A percentile compares a stretch with the other conserved stretches of the same genome.
Conservation (phyloP, 2,329 filamentous ascomycete species). For the Colletotrichum ledebouriae region DNA sequence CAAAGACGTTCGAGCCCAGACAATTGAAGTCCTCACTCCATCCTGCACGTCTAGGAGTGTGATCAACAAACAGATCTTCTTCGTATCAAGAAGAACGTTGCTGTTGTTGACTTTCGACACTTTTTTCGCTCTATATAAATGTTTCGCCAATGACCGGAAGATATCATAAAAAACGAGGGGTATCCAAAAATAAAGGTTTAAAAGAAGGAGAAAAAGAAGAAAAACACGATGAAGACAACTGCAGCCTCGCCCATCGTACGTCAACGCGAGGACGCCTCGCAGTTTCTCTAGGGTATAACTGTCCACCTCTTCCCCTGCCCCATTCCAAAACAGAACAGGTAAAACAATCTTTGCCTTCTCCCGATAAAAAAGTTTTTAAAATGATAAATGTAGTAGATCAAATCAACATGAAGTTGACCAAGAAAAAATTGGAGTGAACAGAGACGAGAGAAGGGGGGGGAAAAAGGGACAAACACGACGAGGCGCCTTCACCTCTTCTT, state of each 20-base stretch:
- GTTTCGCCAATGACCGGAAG: conserved; percentile 7
- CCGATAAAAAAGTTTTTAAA: background rate
- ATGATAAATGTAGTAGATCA: background rate
- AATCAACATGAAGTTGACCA: no score
- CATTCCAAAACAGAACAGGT: background rate
- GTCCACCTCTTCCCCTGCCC: background rate
- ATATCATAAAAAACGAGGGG: conserved; percentile 19
- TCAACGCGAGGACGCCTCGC: background rate
- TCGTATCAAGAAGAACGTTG: background rate
- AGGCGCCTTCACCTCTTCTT: conserved; percentile 58
- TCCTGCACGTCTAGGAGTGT: background rate
- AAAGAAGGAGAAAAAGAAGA: background rate
- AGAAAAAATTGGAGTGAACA: background rate
- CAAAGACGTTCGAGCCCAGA: background rate
- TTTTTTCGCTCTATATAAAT: conserved; percentile 10
- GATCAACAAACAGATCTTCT: background rate
- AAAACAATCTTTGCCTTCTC: no score
- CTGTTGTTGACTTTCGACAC: background rate
- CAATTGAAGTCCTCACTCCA: background rate
- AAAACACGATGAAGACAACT: conserved; percentile 1
- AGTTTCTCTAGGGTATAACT: conserved; percentile 27
- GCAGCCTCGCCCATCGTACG: background rate
- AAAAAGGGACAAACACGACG: background rate
- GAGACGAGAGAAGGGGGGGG: background rate
- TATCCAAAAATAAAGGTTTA: conserved; percentile 18